Percentiles rank a stretch among this genome's conserved stretches.
Evolutionary conservation across 805 yeast species (phyloP).

Genomic region (Saccharomycopsis babjevae): DNA sequence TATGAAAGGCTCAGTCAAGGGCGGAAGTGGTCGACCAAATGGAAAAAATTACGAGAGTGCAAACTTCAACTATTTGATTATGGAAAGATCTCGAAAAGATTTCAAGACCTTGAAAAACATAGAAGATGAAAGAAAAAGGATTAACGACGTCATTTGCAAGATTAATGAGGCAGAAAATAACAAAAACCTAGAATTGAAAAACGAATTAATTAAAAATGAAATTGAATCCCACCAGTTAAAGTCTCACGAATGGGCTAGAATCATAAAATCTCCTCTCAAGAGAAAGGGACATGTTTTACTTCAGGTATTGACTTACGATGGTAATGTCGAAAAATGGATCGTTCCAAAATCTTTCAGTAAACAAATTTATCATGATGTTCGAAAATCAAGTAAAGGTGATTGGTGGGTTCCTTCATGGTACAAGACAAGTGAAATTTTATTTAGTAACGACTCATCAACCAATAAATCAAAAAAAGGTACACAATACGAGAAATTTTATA

Average conservation of each 20-base stretch:
- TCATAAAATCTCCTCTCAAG: constrained; percentile 60
- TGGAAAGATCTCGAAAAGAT: constrained; percentile 47
- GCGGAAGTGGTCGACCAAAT: constrained; percentile 72
- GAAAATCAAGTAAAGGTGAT: constrained; percentile 79
- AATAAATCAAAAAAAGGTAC: constrained; percentile 14
- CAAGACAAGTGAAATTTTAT: constrained; percentile 34
- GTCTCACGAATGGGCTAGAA: constrained; percentile 55
- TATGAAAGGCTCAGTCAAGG: constrained; percentile 29
- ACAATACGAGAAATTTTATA: constrained; percentile 17
- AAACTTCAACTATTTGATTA: constrained; percentile 62
- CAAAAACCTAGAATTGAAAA: constrained; percentile 1
- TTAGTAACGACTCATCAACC: constrained; percentile 27
- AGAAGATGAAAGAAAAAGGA: constrained; percentile 30
- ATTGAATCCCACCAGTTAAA: constrained; percentile 12
- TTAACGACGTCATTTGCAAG: constrained; percentile 1
- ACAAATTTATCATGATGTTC: constrained; percentile 77
- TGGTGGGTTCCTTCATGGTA: constrained; percentile 65
- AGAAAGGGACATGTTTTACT: constrained; percentile 74
- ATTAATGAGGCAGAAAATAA: constrained; percentile 18
- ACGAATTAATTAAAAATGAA: constrained; percentile 7
- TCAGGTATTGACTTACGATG: constrained; percentile 71
- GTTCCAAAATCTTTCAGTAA: constrained; percentile 69
- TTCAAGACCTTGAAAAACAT: constrained; percentile 31
- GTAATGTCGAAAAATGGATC: constrained; percentile 78
- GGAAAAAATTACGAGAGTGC: constrained; percentile 65